Evolutionary conservation across 495 filamentous ascomycete genomes (phyloP).

Genomic region (Daldinia caldariorum): DNA sequence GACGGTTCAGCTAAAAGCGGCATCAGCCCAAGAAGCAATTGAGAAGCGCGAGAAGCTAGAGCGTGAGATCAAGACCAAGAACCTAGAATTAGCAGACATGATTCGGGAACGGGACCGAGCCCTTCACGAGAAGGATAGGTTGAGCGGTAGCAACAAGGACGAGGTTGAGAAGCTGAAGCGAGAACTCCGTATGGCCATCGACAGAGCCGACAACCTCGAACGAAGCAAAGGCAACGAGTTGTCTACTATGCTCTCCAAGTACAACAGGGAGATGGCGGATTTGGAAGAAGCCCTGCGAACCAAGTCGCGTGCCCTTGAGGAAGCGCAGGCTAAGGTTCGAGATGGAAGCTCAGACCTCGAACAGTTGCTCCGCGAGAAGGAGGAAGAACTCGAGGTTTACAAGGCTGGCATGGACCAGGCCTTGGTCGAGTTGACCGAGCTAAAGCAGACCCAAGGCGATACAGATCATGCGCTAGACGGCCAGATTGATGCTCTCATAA

Average conservation of each 20-base stretch:
- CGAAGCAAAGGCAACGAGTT: constrained; percentile 92
- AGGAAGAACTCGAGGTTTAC: constrained; percentile 96
- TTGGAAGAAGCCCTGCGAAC: constrained; percentile 90
- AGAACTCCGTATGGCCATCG: constrained; percentile 91
- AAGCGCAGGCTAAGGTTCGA: constrained; percentile 75
- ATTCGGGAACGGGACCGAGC: constrained; percentile 95
- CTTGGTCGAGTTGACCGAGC: constrained; percentile 86
- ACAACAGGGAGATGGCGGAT: constrained; percentile 96
- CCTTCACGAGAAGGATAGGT: constrained; percentile 88
- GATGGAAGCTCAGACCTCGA: constrained; percentile 89
- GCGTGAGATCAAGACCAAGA: constrained; percentile 98
- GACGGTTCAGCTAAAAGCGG: constrained; percentile 92
- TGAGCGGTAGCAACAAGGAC: constrained; percentile 86
- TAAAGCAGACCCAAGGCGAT: constrained; percentile 73
- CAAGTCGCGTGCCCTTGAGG: constrained; percentile 90
- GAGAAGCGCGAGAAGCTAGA: constrained; percentile 94
- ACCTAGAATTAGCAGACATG: constrained; percentile 97
- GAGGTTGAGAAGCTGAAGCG: constrained; percentile 96
- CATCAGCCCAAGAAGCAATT: constrained; percentile 96
- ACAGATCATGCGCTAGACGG: constrained; percentile 85
- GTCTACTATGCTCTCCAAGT: constrained; percentile 90
- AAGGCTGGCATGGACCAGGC: constrained; percentile 98
- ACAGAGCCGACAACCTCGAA: constrained; percentile 93
- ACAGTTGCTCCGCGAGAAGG: constrained; percentile 84
- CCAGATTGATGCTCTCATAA: constrained; percentile 87